These are phyloP conservation scores for Collybia mongolica DNA, from an alignment of 768 basidiomycete species.

Conservation along the genomic window DNA sequence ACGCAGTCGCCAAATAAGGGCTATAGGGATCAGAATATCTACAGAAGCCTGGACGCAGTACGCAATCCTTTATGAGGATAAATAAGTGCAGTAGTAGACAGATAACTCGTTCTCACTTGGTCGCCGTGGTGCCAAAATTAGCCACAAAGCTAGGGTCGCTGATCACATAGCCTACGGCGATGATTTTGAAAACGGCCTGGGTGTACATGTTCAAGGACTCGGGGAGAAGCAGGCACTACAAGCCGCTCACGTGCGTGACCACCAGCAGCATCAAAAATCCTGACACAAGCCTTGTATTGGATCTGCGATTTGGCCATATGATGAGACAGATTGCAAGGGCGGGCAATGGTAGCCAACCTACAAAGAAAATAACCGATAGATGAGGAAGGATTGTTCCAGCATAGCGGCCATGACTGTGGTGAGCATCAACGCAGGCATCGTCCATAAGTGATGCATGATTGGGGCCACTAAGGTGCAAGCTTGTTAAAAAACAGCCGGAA, in stretches of 20 bases:
- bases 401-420: constrained; percentile 5
- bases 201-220: neutral
- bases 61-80: constrained; percentile 1
- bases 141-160: neutral
- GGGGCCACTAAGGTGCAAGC: neutral
- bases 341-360: neutral
- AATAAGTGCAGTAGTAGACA: neutral
- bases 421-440: constrained; percentile 4
- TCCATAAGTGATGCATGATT: constrained; percentile 3
- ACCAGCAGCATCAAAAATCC: neutral
- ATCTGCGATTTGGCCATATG: neutral
- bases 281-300: neutral
- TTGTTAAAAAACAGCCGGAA: neutral
- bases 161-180: neutral
- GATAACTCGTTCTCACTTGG: constrained; percentile 1
- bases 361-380: constrained; percentile 9
- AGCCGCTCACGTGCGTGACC: neutral
- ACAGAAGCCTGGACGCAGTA: constrained; percentile 3
- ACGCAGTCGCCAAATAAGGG: constrained; percentile 11
- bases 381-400: constrained; percentile 13
- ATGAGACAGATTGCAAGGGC: neutral
- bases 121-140: constrained; percentile 6
- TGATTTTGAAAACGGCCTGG: constrained; percentile 1
- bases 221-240: neutral
- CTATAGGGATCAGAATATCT: constrained; percentile 8